These are phyloP conservation scores for Colletotrichum destructivum DNA, from an alignment of 2,329 filamentous ascomycete genomes.

Conservation along the genomic window DNA sequence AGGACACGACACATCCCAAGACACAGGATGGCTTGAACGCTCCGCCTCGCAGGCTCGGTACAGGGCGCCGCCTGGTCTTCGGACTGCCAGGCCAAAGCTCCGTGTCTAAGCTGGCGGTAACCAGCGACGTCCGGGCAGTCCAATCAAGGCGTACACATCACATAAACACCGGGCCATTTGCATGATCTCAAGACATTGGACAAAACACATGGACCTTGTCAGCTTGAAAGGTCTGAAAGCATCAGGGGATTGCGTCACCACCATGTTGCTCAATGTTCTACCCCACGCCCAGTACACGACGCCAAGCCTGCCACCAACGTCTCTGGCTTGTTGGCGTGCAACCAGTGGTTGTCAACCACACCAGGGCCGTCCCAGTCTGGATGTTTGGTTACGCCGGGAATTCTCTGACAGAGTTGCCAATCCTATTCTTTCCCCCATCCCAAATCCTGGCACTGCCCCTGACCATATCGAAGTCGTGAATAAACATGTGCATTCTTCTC, in stretches of 20 bases:
- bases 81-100: constrained; percentile 14
- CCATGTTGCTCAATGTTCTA: constrained; percentile 24
- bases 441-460: not conserved
- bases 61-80: constrained; percentile 17
- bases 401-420: not conserved
- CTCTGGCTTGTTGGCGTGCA: constrained; percentile 4
- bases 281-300: constrained; percentile 9
- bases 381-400: not conserved
- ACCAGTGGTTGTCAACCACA: not conserved
- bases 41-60: constrained; percentile 3
- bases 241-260: constrained; percentile 25
- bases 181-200: not conserved
- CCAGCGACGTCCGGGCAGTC: constrained; percentile 8
- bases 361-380: constrained; percentile 1
- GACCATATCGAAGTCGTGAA: constrained; percentile 5
- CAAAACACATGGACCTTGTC: constrained; percentile 1
- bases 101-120: constrained; percentile 11
- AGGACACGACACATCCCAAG: not conserved
- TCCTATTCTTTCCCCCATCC: too few species aligned
- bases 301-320: constrained; percentile 22
- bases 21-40: not conserved
- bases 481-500: not conserved
- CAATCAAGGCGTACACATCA: constrained; percentile 17
- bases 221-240: constrained; percentile 17
- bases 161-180: constrained; percentile 17